Conservation (phyloP, 306 rosid species). For the Cucumis cinereus region DNA sequence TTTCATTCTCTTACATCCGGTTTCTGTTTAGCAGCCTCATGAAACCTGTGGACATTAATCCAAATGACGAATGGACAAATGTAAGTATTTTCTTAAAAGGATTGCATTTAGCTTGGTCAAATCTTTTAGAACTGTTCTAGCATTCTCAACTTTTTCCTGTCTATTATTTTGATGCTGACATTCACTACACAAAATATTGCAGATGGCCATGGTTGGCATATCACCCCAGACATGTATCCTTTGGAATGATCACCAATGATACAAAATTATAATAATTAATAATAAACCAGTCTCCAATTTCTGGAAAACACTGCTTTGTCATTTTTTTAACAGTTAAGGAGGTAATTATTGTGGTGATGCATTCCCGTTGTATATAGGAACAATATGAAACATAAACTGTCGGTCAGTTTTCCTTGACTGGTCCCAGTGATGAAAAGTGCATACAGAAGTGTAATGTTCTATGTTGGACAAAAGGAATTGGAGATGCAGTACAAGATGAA, state of each 20-base stretch:
- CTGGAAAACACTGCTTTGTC: background rate
- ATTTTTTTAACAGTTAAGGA: background rate
- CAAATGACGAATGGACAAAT: constrained; percentile 86
- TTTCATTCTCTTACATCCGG: constrained; percentile 8
- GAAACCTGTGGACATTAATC: constrained; percentile 88
- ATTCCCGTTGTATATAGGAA: background rate
- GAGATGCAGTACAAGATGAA: constrained; percentile 90
- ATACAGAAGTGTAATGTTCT: constrained; percentile 90
- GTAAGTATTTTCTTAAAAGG: constrained; percentile 41
- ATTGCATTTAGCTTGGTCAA: background rate
- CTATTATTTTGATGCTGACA: constrained; percentile 8
- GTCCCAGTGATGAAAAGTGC: constrained; percentile 81
- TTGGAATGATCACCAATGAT: constrained; percentile 1
- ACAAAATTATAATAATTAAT: background rate
- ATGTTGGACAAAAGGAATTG: constrained; percentile 82
- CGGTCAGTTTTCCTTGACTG: constrained; percentile 30
- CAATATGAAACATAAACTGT: background rate
- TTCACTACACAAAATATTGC: constrained; percentile 25
- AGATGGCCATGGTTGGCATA: constrained; percentile 93
- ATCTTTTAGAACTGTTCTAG: background rate
- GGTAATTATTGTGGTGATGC: background rate
- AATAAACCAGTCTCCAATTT: background rate
- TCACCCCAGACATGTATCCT: constrained; percentile 98
- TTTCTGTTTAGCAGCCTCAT: constrained; percentile 60
- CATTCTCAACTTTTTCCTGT: constrained; percentile 7